These are phyloP conservation scores for Populus trichocarpa DNA, from an alignment of 441 rosid genomes.

Conservation along the genomic window DNA sequence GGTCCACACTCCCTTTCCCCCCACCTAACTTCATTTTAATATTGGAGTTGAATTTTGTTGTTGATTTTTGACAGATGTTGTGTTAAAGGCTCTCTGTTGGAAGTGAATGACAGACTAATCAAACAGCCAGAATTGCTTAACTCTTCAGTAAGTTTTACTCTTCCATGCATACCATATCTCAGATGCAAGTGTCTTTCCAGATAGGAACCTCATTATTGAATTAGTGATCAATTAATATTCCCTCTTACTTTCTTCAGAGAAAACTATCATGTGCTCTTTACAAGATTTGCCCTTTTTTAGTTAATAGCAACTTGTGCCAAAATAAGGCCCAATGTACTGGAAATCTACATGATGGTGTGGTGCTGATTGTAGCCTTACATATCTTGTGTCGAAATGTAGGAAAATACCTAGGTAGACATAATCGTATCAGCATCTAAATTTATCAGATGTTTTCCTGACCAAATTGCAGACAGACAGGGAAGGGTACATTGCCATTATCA, in stretches of 20 bases:
- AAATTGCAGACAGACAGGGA: conserved; percentile 73
- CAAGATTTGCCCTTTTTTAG: background rate
- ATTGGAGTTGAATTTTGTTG: conserved; percentile 8
- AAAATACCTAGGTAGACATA: background rate
- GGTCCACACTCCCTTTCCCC: background rate
- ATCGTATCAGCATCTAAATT: background rate
- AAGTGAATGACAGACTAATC: conserved; percentile 75
- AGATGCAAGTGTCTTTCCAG: background rate
- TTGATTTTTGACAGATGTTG: conserved; percentile 60
- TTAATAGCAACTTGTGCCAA: background rate
- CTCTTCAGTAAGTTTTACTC: conserved; percentile 48
- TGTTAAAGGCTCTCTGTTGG: conserved; percentile 85
- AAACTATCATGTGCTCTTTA: background rate
- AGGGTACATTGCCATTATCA: conserved; percentile 85
- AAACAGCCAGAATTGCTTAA: conserved; percentile 70
- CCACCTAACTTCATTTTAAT: background rate
- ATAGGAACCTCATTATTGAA: background rate
- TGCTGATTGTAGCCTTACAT: background rate
- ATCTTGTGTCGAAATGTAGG: background rate
- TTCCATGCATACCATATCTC: background rate
- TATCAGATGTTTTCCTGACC: background rate
- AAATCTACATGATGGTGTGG: background rate
- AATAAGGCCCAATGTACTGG: background rate
- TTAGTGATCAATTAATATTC: background rate
- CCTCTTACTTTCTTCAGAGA: background rate